Base-by-base conservation (phyloP, 352 stramenopile genomes). In the Globisporangium carolinianum region DNA sequence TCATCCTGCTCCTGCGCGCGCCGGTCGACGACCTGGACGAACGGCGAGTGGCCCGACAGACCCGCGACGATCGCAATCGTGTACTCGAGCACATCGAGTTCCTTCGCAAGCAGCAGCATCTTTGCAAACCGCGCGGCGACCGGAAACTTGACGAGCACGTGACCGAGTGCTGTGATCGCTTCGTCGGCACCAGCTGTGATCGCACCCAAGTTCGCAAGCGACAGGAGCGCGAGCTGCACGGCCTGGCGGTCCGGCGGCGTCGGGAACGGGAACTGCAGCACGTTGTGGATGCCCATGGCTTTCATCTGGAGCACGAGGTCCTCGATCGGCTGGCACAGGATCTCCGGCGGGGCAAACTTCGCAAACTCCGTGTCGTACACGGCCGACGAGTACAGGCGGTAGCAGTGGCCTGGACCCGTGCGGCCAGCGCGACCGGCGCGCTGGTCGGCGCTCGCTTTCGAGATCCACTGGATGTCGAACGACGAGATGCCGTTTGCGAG, bases 241-340 rank as follows among this genome's bases (percentile, higher is more conserved):
- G 96, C 89, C 54, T 84, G 69, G 14, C 73, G 68, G 43, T 97
- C 87, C 0, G 97, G 97, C 12, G 89, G 83, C 32, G 96, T 98
- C 42, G 96, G 96, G 72, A 99, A 99, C 18, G 96, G 96, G 72
- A 99, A 99, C 36, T 84, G 72, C 37, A 85, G 69, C n/a, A 98
- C 82, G 62, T 98, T 90, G 39, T 95, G 81, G 52, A 99, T 97
- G 14, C 95, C 89, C 86, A 99, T 97, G n/a, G 93, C 83, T 63
- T 98, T 98, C 94, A 99, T 98, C 54, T 94, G 89, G 54, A 99
- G 76, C 47, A 98, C 85, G 17, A 99, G 76, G 71, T 98, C 96
- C 60, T 98, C 96, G 38, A 99, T 90, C 7, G 96, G 95, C 51
- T 96, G 79, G 39, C 81, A 83, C 32, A 91, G 55, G 52, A 94